Evolutionary conservation across 1,284 basidiomycete species (phyloP).

Genomic region (Pseudozyma hubeiensis): DNA sequence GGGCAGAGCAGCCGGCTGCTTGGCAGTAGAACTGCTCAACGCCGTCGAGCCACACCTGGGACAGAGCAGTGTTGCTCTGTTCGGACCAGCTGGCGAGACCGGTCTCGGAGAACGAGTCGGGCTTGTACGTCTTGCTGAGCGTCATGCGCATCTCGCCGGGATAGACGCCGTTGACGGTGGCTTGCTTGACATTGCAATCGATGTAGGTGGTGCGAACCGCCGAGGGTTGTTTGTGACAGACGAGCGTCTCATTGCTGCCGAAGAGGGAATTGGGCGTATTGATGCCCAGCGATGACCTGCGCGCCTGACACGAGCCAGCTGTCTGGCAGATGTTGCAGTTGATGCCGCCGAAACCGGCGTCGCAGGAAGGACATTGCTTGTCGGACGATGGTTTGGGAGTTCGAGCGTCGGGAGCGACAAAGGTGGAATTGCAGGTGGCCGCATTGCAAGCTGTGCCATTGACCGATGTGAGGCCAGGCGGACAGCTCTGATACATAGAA

Average conservation of each 20-base stretch:
- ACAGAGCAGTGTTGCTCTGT: constrained; percentile 45
- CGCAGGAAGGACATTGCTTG: constrained; percentile 42
- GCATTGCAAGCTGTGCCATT: constrained; percentile 49
- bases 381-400: constrained; percentile 34
- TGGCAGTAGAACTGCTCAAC: constrained; percentile 63
- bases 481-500: constrained; percentile 49
- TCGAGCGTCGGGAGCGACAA: constrained; percentile 40
- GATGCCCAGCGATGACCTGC: constrained; percentile 29
- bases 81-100: constrained; percentile 51
- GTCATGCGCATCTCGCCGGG: constrained; percentile 55
- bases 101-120: constrained; percentile 39
- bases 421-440: constrained; percentile 56
- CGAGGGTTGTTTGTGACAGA: constrained; percentile 56
- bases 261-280: constrained; percentile 25
- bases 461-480: constrained; percentile 46
- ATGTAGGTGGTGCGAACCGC: constrained; percentile 50
- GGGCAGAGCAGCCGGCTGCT: constrained; percentile 41
- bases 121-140: constrained; percentile 47
- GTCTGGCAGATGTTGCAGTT: constrained; percentile 61
- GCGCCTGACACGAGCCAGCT: constrained; percentile 42
- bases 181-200: constrained; percentile 47
- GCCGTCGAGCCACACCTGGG: constrained; percentile 56
- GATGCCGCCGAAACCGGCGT: constrained; percentile 52
- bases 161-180: constrained; percentile 51
- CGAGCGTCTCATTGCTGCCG: constrained; percentile 35